Conservation (phyloP, 1,139 yeast genomes). For the Arxiozyma bovina region DNA sequence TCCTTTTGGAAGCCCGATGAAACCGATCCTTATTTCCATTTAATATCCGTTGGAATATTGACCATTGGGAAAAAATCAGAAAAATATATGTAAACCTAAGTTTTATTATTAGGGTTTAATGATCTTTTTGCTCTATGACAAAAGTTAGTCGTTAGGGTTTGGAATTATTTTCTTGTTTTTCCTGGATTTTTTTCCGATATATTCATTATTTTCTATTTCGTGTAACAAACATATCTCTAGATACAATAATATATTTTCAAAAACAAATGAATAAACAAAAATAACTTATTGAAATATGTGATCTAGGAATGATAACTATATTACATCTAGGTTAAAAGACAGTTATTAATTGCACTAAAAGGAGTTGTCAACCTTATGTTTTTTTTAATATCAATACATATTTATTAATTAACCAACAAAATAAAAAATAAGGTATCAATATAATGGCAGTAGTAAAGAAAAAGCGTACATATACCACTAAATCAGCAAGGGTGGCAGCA, state of each 20-base stretch:
- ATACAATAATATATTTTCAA: neutral
- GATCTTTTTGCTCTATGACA: no score
- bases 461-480: constrained; percentile 9
- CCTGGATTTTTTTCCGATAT: neutral
- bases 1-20: neutral
- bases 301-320: no score
- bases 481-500: constrained; percentile 4
- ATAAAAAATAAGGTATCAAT: neutral
- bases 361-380: no score
- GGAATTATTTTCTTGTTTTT: neutral
- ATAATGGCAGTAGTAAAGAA: constrained; percentile 11
- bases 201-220: neutral
- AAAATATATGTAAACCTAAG: neutral
- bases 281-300: no score
- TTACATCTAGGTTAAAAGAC: no score
- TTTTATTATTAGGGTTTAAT: neutral
- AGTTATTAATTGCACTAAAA: no score
- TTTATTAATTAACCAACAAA: neutral
- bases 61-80: no score
- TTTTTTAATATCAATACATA: no score
- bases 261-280: no score
- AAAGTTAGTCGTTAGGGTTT: no score
- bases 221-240: neutral
- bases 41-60: neutral
- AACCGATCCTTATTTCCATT: neutral